Evolutionary conservation across 2,329 filamentous ascomycete species (phyloP).

Genomic region (Aspergillus pseudoterreus): DNA sequence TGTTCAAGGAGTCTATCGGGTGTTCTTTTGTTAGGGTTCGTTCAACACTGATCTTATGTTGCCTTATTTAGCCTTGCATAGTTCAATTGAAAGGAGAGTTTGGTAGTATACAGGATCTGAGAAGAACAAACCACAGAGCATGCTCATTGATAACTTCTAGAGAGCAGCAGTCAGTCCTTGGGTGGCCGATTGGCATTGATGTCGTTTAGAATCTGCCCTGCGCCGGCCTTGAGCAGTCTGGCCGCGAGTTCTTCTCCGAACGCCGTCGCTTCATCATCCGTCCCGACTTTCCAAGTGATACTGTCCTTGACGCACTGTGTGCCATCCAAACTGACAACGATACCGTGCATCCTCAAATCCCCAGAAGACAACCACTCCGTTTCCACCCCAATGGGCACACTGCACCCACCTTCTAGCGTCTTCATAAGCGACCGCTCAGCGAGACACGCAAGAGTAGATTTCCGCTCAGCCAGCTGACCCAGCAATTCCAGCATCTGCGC

Average conservation of each 20-base stretch:
- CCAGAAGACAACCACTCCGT: constrained; percentile 6
- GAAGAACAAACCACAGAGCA: too few species aligned
- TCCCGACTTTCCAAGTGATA: background rate
- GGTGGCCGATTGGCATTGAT: background rate
- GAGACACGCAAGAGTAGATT: constrained; percentile 7
- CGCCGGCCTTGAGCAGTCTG: background rate
- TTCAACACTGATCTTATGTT: too few species aligned
- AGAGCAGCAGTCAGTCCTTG: background rate
- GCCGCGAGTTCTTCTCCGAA: background rate
- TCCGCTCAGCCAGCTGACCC: constrained; percentile 1
- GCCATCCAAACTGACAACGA: constrained; percentile 11
- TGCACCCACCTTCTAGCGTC: constrained; percentile 9
- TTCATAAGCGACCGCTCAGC: constrained; percentile 8
- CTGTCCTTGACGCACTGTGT: background rate
- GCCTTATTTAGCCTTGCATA: too few species aligned
- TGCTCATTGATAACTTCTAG: too few species aligned
- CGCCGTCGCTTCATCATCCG: background rate
- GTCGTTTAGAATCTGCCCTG: background rate
- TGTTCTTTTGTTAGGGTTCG: too few species aligned
- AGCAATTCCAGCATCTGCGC: background rate
- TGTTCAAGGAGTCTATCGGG: too few species aligned
- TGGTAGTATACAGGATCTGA: too few species aligned
- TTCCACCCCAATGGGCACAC: constrained; percentile 9
- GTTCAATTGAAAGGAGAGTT: too few species aligned
- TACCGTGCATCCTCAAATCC: constrained; percentile 1